These are phyloP conservation scores for Ceratobasidium sp. DNA, from an alignment of 1,284 basidiomycete genomes.

Conservation along the genomic window DNA sequence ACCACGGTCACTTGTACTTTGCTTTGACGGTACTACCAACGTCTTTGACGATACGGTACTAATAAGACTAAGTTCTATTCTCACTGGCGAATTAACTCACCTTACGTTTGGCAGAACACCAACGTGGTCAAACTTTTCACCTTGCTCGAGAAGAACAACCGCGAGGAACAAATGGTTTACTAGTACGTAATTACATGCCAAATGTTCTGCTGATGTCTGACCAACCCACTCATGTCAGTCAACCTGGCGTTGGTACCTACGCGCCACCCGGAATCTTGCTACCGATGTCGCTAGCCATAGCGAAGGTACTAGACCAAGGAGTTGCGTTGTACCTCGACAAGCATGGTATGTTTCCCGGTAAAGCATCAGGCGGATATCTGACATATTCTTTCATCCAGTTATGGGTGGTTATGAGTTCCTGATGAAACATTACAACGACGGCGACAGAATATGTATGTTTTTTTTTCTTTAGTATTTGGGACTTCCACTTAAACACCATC, in stretches of 20 bases:
- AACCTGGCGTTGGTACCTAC: conserved; percentile 47
- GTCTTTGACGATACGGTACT: conserved; percentile 47
- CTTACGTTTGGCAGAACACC: conserved; percentile 44
- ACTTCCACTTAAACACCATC: background rate
- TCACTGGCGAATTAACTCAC: background rate
- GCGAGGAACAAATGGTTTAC: conserved; percentile 51
- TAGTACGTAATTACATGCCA: conserved; percentile 45
- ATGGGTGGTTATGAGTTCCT: conserved; percentile 49
- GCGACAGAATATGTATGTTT: conserved; percentile 49
- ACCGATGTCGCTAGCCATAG: conserved; percentile 11
- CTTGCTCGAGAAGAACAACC: conserved; percentile 49
- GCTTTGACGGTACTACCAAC: conserved; percentile 52
- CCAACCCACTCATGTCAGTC: background rate
- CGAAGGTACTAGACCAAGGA: conserved; percentile 42
- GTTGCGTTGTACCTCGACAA: conserved; percentile 43
- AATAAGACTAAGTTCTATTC: background rate
- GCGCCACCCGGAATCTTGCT: conserved; percentile 43
- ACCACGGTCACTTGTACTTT: conserved; percentile 50
- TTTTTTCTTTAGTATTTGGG: background rate
- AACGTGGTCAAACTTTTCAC: conserved; percentile 51
- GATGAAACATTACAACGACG: conserved; percentile 50
- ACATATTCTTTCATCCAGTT: conserved; percentile 25
- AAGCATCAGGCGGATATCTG: background rate
- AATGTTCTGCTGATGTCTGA: background rate
- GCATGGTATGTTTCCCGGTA: conserved; percentile 12